phyloP scores from a whole-genome alignment of 2,329 filamentous ascomycete genomes.

The Colletotrichum spinosum region DNA sequence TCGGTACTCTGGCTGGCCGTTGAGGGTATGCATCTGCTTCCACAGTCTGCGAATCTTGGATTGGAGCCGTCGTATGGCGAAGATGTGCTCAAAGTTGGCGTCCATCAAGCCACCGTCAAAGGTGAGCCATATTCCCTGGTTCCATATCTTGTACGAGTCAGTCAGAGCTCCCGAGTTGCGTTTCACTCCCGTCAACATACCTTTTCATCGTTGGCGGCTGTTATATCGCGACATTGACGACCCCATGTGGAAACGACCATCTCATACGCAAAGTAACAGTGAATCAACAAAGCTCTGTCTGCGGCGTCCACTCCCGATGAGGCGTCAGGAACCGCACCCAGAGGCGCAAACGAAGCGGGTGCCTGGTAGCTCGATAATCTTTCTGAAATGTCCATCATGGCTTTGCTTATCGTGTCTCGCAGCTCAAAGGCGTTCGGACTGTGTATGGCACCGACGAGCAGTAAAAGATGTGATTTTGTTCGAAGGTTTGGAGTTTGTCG shows the following conservation, averaged over 20 bases:
- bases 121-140: constrained; percentile 1
- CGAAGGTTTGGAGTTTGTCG: background rate
- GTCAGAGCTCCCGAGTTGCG: background rate
- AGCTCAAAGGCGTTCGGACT: background rate
- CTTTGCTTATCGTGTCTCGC: background rate
- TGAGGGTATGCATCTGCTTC: background rate
- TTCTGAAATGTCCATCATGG: background rate
- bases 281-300: constrained; percentile 10
- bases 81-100: constrained; percentile 13
- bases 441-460: constrained; percentile 1
- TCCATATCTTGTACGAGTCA: constrained; percentile 3
- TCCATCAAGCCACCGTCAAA: constrained; percentile 4
- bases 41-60: constrained; percentile 5
- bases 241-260: constrained; percentile 1
- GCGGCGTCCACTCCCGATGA: background rate
- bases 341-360: background rate
- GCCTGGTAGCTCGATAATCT: background rate
- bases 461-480: constrained; percentile 9
- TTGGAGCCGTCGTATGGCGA: constrained; percentile 3
- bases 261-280: constrained; percentile 17
- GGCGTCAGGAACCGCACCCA: background rate
- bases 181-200: background rate
- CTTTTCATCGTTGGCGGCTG: constrained; percentile 3
- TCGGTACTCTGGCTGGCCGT: constrained; percentile 2
- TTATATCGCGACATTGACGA: background rate